phyloP scores from a whole-genome alignment of 164 flowering plant genomes.

The grape (Vitis vinifera) region ASM3070453v1 NC_081805.1:5639501-5640000 shows the following conservation, averaged over 20 bases:
- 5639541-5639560: slow-evolving; percentile 10
- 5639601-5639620: background rate
- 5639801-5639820: background rate
- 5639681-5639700: slow-evolving; percentile 8
- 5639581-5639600: background rate
- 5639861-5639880: too few relatives aligned
- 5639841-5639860: too few relatives aligned
- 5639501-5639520: slow-evolving; percentile 13
- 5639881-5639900: too few relatives aligned
- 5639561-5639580: slow-evolving; percentile 15
- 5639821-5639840: too few relatives aligned
- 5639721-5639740: slow-evolving; percentile 9
- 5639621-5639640: background rate
- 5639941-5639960: too few relatives aligned
- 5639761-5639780: slow-evolving; percentile 6
- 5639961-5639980: too few relatives aligned
- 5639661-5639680: slow-evolving; percentile 9
- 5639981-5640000: too few relatives aligned
- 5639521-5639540: slow-evolving; percentile 1
- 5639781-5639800: slow-evolving; percentile 9
- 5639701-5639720: slow-evolving; percentile 4
- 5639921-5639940: too few relatives aligned
- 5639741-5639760: slow-evolving; percentile 1
- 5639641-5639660: slow-evolving; percentile 7
- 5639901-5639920: too few relatives aligned